Conservation (phyloP, 176 grass and related monocot genomes). For the Carex pumila region DNA sequence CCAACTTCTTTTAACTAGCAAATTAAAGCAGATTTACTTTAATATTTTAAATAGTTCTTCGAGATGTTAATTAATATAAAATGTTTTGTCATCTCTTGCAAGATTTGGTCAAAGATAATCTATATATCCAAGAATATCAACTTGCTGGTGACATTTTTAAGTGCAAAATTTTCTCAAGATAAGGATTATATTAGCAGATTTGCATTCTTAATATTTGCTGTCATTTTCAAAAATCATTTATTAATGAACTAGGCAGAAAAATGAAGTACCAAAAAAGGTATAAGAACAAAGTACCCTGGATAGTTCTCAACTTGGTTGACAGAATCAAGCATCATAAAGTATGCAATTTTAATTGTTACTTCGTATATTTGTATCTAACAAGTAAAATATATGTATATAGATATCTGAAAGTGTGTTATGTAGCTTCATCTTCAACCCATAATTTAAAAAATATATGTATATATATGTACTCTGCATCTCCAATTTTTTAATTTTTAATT, state of each 20-base stretch:
- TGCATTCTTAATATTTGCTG: not conserved
- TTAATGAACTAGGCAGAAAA: too few species aligned
- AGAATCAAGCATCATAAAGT: not conserved
- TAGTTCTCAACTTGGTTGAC: not conserved
- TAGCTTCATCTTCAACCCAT: too few species aligned
- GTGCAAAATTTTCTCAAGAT: not conserved
- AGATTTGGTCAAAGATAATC: not conserved
- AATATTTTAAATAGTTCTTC: not conserved
- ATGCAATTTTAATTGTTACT: too few species aligned
- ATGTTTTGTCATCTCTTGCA: not conserved
- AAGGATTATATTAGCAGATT: not conserved
- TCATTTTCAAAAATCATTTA: not conserved
- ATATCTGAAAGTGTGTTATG: too few species aligned
- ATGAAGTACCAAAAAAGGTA: too few species aligned
- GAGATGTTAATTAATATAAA: not conserved
- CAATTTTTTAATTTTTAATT: too few species aligned
- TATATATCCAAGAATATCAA: not conserved
- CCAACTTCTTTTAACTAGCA: not conserved
- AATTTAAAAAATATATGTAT: too few species aligned
- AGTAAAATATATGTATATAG: too few species aligned
- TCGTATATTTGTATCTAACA: too few species aligned
- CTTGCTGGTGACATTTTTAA: not conserved
- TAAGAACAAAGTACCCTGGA: not conserved
- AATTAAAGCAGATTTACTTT: not conserved
- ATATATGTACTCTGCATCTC: too few species aligned